Conservation (phyloP, 78 protist species). For the Dictyostelium brefeldianum region DNA sequence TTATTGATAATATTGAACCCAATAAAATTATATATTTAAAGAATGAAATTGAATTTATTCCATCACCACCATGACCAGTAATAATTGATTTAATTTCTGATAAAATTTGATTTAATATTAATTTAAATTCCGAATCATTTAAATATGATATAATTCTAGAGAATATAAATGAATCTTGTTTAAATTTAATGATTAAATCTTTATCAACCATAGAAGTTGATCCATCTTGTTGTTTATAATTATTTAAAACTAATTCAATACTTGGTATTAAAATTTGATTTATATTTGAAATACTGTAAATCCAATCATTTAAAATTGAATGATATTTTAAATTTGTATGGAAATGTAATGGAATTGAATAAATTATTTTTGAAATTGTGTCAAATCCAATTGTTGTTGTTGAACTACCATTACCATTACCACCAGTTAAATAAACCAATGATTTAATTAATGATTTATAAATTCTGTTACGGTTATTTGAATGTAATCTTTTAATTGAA, state of each 20-base stretch:
- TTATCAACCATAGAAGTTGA: conserved; percentile 3
- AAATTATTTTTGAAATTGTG: conserved; percentile 19
- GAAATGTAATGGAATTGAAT: conserved; percentile 33
- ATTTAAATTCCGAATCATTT: background rate
- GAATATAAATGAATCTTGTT: background rate
- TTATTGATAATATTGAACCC: conserved; percentile 16
- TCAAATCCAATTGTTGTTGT: background rate
- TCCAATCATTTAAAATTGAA: conserved; percentile 14
- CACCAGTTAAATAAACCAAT: background rate
- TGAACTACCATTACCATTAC: background rate
- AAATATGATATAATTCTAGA: conserved; percentile 33
- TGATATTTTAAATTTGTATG: conserved; percentile 1
- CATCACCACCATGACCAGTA: background rate
- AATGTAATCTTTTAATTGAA: conserved; percentile 31
- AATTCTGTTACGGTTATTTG: background rate
- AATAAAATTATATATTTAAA: background rate
- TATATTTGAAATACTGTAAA: background rate
- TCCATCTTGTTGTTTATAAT: background rate
- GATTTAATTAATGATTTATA: conserved; percentile 36
- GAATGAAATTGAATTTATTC: background rate
- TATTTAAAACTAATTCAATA: background rate
- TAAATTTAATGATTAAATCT: conserved; percentile 29
- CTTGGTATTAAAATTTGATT: background rate
- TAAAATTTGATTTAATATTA: background rate
- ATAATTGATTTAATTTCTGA: background rate